phyloP scores from a whole-genome alignment of 2,329 filamentous ascomycete species.

The Ramularia collo-cygni region DNA sequence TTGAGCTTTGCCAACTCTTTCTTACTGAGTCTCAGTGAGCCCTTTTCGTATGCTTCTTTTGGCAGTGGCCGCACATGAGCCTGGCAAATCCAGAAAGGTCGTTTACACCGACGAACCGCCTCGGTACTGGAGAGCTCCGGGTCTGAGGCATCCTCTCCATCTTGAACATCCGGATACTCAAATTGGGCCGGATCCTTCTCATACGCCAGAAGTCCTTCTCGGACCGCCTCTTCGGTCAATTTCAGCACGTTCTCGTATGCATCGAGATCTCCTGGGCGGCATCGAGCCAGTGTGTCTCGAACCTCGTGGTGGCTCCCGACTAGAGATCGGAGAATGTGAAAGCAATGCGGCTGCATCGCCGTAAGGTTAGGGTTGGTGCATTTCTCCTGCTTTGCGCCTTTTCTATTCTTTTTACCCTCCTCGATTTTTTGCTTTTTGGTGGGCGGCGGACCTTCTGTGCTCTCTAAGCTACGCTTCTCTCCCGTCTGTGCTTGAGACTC shows the following conservation, averaged over 20 bases:
- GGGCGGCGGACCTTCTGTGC: constrained; percentile 10
- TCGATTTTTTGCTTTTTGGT: constrained; percentile 33
- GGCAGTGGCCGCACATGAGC: constrained; percentile 80
- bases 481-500: constrained; percentile 5
- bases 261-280: constrained; percentile 61
- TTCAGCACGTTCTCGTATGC: constrained; percentile 69
- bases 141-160: constrained; percentile 17
- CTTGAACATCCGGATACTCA: constrained; percentile 26
- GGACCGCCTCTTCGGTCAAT: constrained; percentile 69
- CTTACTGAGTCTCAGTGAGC: constrained; percentile 29
- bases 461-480: constrained; percentile 4
- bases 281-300: constrained; percentile 71
- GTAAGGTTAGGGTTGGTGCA: constrained; percentile 59
- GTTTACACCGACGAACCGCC: constrained; percentile 64
- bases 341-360: constrained; percentile 84
- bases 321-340: constrained; percentile 80
- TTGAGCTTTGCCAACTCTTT: constrained; percentile 26
- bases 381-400: constrained; percentile 38
- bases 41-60: constrained; percentile 59
- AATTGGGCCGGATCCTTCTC: constrained; percentile 37
- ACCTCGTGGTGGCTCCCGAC: constrained; percentile 75
- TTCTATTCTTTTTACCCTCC: constrained; percentile 28
- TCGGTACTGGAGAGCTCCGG: constrained; percentile 38
- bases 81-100: constrained; percentile 88
- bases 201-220: constrained; percentile 64